Percentiles rank a stretch among this genome's conserved stretches.
Conservation (phyloP, 805 yeast species). For the Starmerella sirachaensis region DNA sequence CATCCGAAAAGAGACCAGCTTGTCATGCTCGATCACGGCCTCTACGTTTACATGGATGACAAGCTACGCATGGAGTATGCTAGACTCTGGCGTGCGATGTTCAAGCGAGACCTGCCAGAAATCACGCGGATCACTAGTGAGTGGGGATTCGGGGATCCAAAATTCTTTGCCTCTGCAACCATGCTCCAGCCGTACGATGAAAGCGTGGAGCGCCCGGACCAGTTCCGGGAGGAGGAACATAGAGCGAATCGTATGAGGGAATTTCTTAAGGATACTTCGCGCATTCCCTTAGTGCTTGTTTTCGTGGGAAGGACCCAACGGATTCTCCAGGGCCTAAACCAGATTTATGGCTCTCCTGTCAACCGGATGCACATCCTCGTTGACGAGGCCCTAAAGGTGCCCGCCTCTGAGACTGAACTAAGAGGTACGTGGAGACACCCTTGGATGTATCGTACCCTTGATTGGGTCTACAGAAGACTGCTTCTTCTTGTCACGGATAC, state of each 20-base stretch:
- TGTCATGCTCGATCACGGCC: constrained; percentile 65
- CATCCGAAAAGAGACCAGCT: constrained; percentile 31
- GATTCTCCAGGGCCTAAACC: constrained; percentile 60
- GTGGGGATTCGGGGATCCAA: constrained; percentile 65
- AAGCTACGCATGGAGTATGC: constrained; percentile 46
- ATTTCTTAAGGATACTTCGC: constrained; percentile 49
- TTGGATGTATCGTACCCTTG: neutral
- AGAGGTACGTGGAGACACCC: constrained; percentile 6
- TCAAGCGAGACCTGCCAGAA: constrained; percentile 39
- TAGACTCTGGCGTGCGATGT: constrained; percentile 50
- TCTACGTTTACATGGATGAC: constrained; percentile 45
- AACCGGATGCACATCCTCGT: constrained; percentile 57
- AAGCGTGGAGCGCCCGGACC: constrained; percentile 25
- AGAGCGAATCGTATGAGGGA: constrained; percentile 39
- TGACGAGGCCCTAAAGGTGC: constrained; percentile 35
- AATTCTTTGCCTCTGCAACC: constrained; percentile 47
- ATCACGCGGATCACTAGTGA: constrained; percentile 37
- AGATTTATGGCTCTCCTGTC: constrained; percentile 57
- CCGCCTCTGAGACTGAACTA: constrained; percentile 3
- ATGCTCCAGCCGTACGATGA: constrained; percentile 38
- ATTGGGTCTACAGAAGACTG: constrained; percentile 14
- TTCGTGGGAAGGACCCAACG: constrained; percentile 62
- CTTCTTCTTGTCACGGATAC: constrained; percentile 14
- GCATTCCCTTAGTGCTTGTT: constrained; percentile 54
- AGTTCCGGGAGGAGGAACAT: constrained; percentile 34